Conservation (phyloP, 1,139 yeast species). For the Sugiyamaella japonica region DNA sequence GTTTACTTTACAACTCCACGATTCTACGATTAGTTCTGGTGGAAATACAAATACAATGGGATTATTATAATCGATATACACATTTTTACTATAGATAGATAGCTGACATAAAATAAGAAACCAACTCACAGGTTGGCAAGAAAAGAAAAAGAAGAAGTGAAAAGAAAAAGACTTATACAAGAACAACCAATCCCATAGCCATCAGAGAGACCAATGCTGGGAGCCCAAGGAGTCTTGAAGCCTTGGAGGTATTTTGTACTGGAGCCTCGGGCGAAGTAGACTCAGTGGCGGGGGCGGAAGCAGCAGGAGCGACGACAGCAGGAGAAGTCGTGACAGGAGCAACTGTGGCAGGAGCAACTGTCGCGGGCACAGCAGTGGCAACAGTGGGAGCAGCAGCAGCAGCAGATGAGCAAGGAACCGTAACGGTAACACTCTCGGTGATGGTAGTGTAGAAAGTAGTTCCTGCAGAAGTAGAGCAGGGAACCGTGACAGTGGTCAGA, state of each 20-base stretch:
- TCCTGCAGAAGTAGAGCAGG: conserved; percentile 7
- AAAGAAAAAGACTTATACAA: background rate
- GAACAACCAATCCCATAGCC: conserved; percentile 1
- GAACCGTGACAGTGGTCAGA: conserved; percentile 12
- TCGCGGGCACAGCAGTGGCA: conserved; percentile 2
- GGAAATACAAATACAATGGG: too few species aligned
- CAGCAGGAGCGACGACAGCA: conserved; percentile 4
- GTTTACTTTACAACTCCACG: too few species aligned
- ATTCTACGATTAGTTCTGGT: too few species aligned
- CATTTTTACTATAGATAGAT: too few species aligned
- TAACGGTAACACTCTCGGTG: conserved; percentile 13
- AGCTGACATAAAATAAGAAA: too few species aligned
- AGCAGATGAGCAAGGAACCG: conserved; percentile 11
- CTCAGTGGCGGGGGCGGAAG: background rate
- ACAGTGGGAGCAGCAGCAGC: background rate
- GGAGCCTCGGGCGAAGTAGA: conserved; percentile 2
- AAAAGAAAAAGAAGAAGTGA: background rate
- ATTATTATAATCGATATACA: too few species aligned
- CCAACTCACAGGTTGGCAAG: too few species aligned
- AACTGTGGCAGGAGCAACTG: conserved; percentile 9
- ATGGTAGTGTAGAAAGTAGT: conserved; percentile 11
- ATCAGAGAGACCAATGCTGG: conserved; percentile 1
- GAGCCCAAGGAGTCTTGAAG: conserved; percentile 5
- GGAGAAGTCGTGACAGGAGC: conserved; percentile 9
- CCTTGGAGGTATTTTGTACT: conserved; percentile 10